A percentile compares a stretch with the other conserved stretches of the same genome.
Conservation (phyloP, 2,329 filamentous ascomycete genomes). For the Scedosporium boydii region DNA sequence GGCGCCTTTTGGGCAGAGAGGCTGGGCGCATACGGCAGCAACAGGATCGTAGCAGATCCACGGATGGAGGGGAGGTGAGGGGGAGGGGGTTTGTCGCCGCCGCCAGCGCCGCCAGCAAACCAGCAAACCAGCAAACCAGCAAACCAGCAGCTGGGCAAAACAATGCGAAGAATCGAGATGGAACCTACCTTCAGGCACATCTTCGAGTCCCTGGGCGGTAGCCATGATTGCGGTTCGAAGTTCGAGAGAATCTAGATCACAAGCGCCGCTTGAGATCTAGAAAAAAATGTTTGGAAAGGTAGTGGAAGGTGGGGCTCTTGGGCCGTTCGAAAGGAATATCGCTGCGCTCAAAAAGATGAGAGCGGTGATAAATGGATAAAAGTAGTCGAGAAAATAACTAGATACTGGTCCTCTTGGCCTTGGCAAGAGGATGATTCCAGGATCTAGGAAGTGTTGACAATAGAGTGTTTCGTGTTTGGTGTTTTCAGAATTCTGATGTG, state of each 20-base stretch:
- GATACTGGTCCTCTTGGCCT: slow-evolving; percentile 8
- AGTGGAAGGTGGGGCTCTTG: slow-evolving; percentile 18
- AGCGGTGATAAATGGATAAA: slow-evolving; percentile 4
- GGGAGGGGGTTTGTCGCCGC: not conserved
- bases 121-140: too few species aligned
- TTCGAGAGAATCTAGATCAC: slow-evolving; percentile 54
- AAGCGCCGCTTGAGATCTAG: slow-evolving; percentile 73
- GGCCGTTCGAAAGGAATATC: slow-evolving; percentile 4
- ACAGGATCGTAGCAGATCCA: not conserved
- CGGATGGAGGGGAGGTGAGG: not conserved
- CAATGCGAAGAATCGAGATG: not conserved
- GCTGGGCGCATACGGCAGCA: slow-evolving; percentile 1
- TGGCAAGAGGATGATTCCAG: slow-evolving; percentile 7
- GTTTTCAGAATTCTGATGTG: slow-evolving; percentile 3
- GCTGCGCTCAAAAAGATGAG: slow-evolving; percentile 2
- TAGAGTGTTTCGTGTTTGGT: slow-evolving; percentile 5
- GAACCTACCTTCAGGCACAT: slow-evolving; percentile 84
- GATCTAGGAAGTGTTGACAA: slow-evolving; percentile 2
- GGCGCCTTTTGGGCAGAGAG: not conserved
- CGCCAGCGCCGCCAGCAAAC: not conserved
- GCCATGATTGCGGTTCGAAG: slow-evolving; percentile 83
- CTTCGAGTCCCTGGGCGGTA: slow-evolving; percentile 96
- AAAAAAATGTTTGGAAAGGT: slow-evolving; percentile 30
- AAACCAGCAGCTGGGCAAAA: not conserved
- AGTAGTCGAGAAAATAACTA: slow-evolving; percentile 7